Evolutionary conservation across 2,329 filamentous ascomycete genomes (phyloP), one percentile per base, ranked within the genome.

Genomic region (Xylaria sp.): DNA sequence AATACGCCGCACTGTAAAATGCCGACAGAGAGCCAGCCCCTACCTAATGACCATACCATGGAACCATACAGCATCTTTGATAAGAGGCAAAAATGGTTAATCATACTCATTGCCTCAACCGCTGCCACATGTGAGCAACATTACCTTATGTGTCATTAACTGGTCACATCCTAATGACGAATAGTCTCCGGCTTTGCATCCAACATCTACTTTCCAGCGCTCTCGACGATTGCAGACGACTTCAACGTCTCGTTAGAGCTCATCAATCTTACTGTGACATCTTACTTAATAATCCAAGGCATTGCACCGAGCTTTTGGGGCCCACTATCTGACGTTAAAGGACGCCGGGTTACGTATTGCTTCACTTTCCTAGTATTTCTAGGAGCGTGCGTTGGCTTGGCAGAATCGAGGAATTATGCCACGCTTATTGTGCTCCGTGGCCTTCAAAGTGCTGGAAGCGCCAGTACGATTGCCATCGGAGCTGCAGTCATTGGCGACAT

Each of bases 401-500:
- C 79, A 5, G 69, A 84, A 20, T 79, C 83, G 57, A 79, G 76
- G 10, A 80, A 75, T 65, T 85, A 81, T 63, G 76, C 77, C 0
- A 78, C 81, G 0, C 73, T 88, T 10, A 67, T 88, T 9, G 75
- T 86, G 1, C 73, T 88, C 11, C 77, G 86, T 9, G 82, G 81
- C 68, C 61, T 88, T 3, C 86, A 88, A 65, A 84, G 81, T 45
- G 77, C 81, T 0, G 86, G 87, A 0, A 85, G 82, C 66, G 84
- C 82, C 39, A 84, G 84, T 6, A 88, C 86, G 0, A 81, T 89
- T 31, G 83, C 88, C 0, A 78, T 90, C 15, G 74, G 75, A 4
- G 73, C 72, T 0, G 87, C 83, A 0, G 83, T 89, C 0, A 82
- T 90, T 3, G 84, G 83, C 0, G 89, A 91, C 69, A 80, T 89